Conservation (phyloP, 495 filamentous ascomycete species). For the Penicillium silybi region DNA sequence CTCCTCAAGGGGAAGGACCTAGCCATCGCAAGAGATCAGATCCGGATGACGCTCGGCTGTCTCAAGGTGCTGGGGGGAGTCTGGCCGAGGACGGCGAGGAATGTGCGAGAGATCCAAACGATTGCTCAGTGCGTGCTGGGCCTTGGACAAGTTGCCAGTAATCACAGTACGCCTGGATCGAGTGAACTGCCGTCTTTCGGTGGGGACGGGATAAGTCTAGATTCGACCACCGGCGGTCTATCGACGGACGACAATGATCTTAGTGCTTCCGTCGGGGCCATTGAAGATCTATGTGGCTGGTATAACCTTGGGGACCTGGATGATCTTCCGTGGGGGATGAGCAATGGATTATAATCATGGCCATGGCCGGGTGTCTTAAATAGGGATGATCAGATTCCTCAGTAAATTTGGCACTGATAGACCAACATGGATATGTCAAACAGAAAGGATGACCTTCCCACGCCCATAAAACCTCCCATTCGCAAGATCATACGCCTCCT, state of each 20-base stretch:
- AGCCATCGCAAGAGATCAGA: slow-evolving; percentile 26
- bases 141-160: slow-evolving; percentile 1
- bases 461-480: slow-evolving; percentile 20
- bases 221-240: slow-evolving; percentile 2
- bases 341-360: neutral
- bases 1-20: slow-evolving; percentile 22
- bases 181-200: slow-evolving; percentile 1
- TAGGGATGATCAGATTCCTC: neutral
- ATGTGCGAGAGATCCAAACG: slow-evolving; percentile 70
- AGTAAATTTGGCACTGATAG: neutral
- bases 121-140: slow-evolving; percentile 57
- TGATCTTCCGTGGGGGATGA: slow-evolving; percentile 22
- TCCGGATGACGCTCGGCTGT: slow-evolving; percentile 31
- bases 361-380: neutral
- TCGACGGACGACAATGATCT: slow-evolving; percentile 9
- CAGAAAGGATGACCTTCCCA: slow-evolving; percentile 28
- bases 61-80: slow-evolving; percentile 25
- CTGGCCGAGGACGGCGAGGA: slow-evolving; percentile 52
- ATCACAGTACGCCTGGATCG: slow-evolving; percentile 1
- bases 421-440: slow-evolving; percentile 3
- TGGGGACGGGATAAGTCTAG: slow-evolving; percentile 1
- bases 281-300: slow-evolving; percentile 23
- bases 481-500: slow-evolving; percentile 32
- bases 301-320: slow-evolving; percentile 19
- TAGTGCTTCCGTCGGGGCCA: slow-evolving; percentile 11